Evolutionary conservation across 495 filamentous ascomycete species (phyloP), one percentile per base, ranked within the genome.

Genomic region (Trichoderma gamsii): DNA sequence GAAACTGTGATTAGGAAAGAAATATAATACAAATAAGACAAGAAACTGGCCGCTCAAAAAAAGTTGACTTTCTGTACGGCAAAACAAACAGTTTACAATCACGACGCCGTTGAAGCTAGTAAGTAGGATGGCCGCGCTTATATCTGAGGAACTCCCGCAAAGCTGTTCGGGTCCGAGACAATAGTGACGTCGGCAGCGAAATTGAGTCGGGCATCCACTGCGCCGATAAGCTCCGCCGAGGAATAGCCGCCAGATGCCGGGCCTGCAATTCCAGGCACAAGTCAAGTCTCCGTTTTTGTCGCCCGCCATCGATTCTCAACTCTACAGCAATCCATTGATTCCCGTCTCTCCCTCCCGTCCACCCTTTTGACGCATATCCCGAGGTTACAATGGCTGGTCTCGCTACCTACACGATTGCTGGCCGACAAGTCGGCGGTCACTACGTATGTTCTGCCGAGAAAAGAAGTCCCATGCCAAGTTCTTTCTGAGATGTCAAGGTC

Each of bases 401-500:
- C 76, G 84, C 82, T 75, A 86, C 86, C 76, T 97, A 97, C 87
- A 87, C 82, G 71, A 83, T 97, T 76, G 84, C 89, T 81, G 95
- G 94, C 84, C 89, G 87, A 77, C 87, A 97, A 81, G 84, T 99
- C 84, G 92, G 90, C 81, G 96, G 95, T 66, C 95, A 97, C 83
- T 81, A 89, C 77, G 94, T 99, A 87, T 75, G 92, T 90, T 66
- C 63, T 64, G 71, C 68, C 46, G 66, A 64, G 61, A 25, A 41
- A 29, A 32, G 21, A 65, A 29, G 32, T 43, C 64, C 13, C 35
- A 21, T 25, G 9, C 35, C 35, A 5, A 43, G 25, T 38, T 51
- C 3, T 63, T 65, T 35, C 29, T 13, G 64, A n/a, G 52, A 21
- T 29, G n/a, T 35, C 46, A 43, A 51, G 73, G 70, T 76, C 77